Base-by-base conservation (phyloP, 1,284 basidiomycete species). In the Porodaedalea pini region DNA sequence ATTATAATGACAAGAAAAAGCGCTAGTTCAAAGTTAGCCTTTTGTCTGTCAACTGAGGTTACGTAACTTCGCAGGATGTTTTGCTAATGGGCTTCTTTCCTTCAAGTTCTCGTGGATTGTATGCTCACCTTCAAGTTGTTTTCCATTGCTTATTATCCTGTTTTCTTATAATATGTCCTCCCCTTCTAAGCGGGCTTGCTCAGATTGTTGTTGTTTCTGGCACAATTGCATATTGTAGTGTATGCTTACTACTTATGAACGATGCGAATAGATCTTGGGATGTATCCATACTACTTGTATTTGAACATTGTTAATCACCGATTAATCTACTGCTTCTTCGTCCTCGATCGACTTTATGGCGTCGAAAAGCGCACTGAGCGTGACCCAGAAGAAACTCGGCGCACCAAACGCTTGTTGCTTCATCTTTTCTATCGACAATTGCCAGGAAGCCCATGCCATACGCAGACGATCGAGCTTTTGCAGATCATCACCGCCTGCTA, bases 371-470 rank as follows among this genome's bases (percentile, higher is more conserved):
- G 43, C 5, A 2, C 51, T 52, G 13, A 58, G 47, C 4, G 48
- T 27, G 17, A 58, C 34, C 51, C 51, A 58, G 21, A 37, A 48
- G 39, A 58, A 58, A 19, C 51, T 54, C 15, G 34, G 31, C 32
- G 57, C 51, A 2, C 57, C 57, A 50, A 58, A 58, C 25, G 10
- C n/a, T 1, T 56, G 10, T 5, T 48, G 19, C 19, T 50, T 32
- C 34, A 17, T 23, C 44, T 43, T 29, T 11, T 19, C 17, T 0
- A 51, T 19, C 17, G 52, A 47, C 17, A 58, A 41, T 11, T 50
- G 25, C 52, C 51, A 58, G 15, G 57, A 43, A 47, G 57, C 45
- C 37, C 34, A 54, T 29, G 56, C 51, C 21, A 49, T 15, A 21
- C 17, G 23, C 36, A 58, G 27, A 13, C 47, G 51, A 25, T 44